Base-by-base conservation (phyloP, 2,329 filamentous ascomycete species). In the Colletotrichum brevisporum region DNA sequence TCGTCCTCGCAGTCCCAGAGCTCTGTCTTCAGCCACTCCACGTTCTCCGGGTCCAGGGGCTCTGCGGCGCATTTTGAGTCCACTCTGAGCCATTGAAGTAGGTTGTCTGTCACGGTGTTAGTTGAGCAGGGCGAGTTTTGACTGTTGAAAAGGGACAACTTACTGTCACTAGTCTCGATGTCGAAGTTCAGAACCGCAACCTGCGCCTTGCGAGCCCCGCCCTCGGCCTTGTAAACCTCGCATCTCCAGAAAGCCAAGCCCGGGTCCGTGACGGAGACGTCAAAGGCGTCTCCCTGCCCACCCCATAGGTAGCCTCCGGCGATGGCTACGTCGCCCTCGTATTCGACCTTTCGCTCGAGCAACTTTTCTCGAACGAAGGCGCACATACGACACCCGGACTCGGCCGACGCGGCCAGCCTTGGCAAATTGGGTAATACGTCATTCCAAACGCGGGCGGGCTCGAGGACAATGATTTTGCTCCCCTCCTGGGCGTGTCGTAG, bases 181-280 rank as follows among this genome's bases (percentile, higher is more conserved):
- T 48, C 43, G 13, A 63, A 63, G 12, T 31, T 62, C 3, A 63
- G 9, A 27, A 15, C 50, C 10, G 51, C 51, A 24, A 56, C 12
- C 1, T 12, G 8, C 1, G n/a, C 24, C 21, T 21, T n/a, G 1
- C 16, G 26, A 10, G 41, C 9, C 8, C 47, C n/a, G 21, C 6
- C 21, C 47, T 50, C 2, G 26, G 5, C 6, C 3, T 63, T 50
- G 10, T 63, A 63, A 4, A 63, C 39, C 41, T 56, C 51, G 16
- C 60, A 56, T 9, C 60, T 31, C 60, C 60, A 56, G 41, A 63
- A 63, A 2, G 43, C 51, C 15, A 63, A 36, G 6, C 60, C 60
- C 2, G 43, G 21, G 5, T 63, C 27, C 4, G 18, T 48, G 4
- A 24, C 10, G 1, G n/a, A 36, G 21, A 36, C 16, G 18, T 24